Base-by-base conservation (phyloP, 179 eudicot genomes). In the Actinidia arguta region DNA sequence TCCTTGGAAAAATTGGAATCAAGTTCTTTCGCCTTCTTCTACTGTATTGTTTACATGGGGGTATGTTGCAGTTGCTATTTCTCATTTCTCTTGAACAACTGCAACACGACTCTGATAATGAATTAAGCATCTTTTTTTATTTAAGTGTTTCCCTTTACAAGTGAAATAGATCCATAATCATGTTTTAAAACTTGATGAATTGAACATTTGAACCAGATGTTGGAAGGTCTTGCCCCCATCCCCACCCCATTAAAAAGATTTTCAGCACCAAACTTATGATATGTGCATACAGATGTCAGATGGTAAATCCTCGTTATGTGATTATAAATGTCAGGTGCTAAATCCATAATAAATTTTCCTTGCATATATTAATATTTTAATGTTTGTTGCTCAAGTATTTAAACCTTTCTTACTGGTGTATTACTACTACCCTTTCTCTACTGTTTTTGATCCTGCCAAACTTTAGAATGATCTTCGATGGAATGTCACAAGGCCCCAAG, bases 401-500 rank as follows among this genome's bases (percentile, higher is more conserved):
- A 20, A 8, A 31, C 39, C 20, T 58, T 56, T 31, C 69, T 71
- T 80, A 69, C 89, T 94, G 98, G 97, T 96, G 80, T 95, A 92
- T 82, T 92, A 91, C 84, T 94, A 95, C 85, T 92, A 88, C 80
- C 98, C 98, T 42, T 95, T 94, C 84, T 94, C 98, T 36, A 97
- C 98, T 51, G 85, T 90, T 79, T 87, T 95, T 83, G 98, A 95
- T 85, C 81, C 94, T 78, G 98, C 98, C 76, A 95, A 92, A 90
- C 98, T 95, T 71, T 94, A 86, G 87, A 95, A 95, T 85, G 98
- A 95, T 88, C 93, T 95, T 73, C 92, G 96, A 83, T 95, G 98
- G 98, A 95, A 94, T 86, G 90, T 95, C 63, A 92, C 94, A 17
- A 92, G 98, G 90, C 98, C 96, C 47, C 98, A 92, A 85, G 98